Evolutionary conservation across 345 rosid genomes (phyloP).

Genomic region (Lepidium sativum): DNA sequence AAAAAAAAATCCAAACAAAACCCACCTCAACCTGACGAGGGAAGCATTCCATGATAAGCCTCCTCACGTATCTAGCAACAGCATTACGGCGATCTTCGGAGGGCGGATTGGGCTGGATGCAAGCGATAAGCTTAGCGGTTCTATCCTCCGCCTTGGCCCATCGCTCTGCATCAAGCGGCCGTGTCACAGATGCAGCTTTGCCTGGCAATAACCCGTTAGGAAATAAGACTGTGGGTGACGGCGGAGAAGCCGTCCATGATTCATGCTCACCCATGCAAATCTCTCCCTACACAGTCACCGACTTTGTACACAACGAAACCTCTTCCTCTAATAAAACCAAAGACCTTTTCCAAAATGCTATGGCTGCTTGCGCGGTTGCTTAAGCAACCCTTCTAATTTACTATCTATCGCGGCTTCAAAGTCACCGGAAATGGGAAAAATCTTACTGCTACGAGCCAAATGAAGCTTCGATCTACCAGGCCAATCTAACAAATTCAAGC

Average conservation of each 20-base stretch:
- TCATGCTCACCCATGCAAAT: constrained; percentile 84
- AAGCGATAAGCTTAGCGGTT: constrained; percentile 68
- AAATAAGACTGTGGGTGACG: constrained; percentile 53
- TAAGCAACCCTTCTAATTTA: constrained; percentile 14
- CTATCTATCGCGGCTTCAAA: neutral
- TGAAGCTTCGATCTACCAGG: neutral
- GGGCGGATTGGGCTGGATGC: constrained; percentile 77
- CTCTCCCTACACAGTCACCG: constrained; percentile 14
- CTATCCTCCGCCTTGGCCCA: constrained; percentile 85
- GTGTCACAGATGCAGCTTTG: constrained; percentile 62
- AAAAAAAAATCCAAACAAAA: neutral
- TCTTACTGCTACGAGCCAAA: neutral
- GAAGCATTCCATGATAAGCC: constrained; percentile 71
- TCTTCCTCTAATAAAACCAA: neutral
- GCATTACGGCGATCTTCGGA: constrained; percentile 79
- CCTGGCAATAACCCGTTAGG: constrained; percentile 77
- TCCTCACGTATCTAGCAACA: constrained; percentile 71
- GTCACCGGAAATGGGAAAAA: neutral
- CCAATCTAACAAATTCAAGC: neutral
- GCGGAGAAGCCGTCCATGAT: constrained; percentile 58
- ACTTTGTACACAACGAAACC: constrained; percentile 8
- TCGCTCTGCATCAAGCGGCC: constrained; percentile 47
- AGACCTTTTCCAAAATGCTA: neutral
- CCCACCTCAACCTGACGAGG: constrained; percentile 50
- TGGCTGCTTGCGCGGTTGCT: constrained; percentile 2